Base-by-base conservation (phyloP, 2,329 filamentous ascomycete genomes). In the Botrytis pseudocinerea region DNA sequence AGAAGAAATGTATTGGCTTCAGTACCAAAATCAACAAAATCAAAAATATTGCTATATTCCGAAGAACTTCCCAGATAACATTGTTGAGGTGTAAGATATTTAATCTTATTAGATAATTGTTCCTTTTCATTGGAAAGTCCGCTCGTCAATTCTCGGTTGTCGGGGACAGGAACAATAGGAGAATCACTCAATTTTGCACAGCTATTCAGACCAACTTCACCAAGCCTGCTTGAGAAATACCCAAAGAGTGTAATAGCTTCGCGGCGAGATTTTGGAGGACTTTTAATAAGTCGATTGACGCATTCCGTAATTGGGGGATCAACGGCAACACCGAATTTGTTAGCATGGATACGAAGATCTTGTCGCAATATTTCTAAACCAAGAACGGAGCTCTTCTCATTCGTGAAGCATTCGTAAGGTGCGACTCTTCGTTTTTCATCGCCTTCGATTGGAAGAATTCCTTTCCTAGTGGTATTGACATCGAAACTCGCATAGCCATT, bases 1-100 rank as follows among this genome's bases (percentile, higher is more conserved):
- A 94, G 89, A 28, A 99, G 84, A 79, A 99, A 99, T 0, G 92
- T 86, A 79, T 98, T 98, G 2, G 93, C 95, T 80, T 95, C 91
- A 48, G 87, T 84, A 0, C 95, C 94, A 83, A 98, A 99, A 80
- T 98, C 93, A 22, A 98, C 95, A 82, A 98, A 99, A 80, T 98
- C 94, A 77, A 99, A 97, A 46, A 99, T 97, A 46, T 97, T 93
- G 18, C 90, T 92, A 78, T 97, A 99, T 12, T 85, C 86, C 2
- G 83, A 81, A 9, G 87, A 90, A 42, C 76, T 91, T 14, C 96
- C 96, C 2, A 99, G 86, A 81, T 97, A 99, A 75, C 92, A 94
- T 59, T 90, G 86, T 63, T 87, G 88, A 8, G 96, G 95, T 25
- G 88, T 86, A 62, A 94, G 86, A 77, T 90, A 87, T 76, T 85